Conservation (phyloP, 2,329 filamentous ascomycete genomes). For the Pseudogymnoascus destructans region DNA sequence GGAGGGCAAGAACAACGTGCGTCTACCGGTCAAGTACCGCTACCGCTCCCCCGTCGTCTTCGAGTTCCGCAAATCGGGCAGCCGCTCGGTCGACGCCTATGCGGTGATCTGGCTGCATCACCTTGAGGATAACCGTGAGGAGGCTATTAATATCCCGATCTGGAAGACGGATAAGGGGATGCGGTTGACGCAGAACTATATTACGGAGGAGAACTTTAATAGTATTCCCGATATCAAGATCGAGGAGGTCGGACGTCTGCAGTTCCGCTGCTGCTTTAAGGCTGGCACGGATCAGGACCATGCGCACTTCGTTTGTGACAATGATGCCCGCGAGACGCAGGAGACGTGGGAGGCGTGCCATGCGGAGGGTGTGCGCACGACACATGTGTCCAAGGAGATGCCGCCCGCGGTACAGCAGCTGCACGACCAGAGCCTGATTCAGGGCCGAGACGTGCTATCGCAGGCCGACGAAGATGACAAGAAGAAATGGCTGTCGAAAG, state of each 20-base stretch:
- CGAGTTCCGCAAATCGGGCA: constrained; percentile 61
- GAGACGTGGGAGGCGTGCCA: constrained; percentile 91
- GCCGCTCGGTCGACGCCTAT: constrained; percentile 60
- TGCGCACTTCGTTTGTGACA: constrained; percentile 69
- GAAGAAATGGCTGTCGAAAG: constrained; percentile 62
- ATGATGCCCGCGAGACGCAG: constrained; percentile 81
- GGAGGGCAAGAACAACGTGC: constrained; percentile 39
- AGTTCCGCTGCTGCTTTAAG: constrained; percentile 73
- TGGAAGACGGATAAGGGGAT: constrained; percentile 67
- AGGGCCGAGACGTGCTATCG: constrained; percentile 70
- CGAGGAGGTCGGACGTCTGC: constrained; percentile 66
- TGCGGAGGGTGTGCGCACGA: constrained; percentile 67
- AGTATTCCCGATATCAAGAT: constrained; percentile 62
- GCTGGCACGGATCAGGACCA: constrained; percentile 83
- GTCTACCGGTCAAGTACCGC: constrained; percentile 77
- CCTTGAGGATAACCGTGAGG: constrained; percentile 65
- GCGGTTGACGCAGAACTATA: constrained; percentile 81
- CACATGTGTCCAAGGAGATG: constrained; percentile 59
- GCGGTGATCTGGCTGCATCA: constrained; percentile 78
- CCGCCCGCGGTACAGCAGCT: constrained; percentile 59
- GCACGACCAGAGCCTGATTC: constrained; percentile 67
- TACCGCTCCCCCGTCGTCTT: constrained; percentile 85
- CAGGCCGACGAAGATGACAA: constrained; percentile 59
- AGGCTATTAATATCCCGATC: constrained; percentile 73
- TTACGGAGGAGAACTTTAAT: constrained; percentile 63